Evolutionary conservation across 805 yeast species (phyloP).

Genomic region (Tanozyma kutaoensis): DNA sequence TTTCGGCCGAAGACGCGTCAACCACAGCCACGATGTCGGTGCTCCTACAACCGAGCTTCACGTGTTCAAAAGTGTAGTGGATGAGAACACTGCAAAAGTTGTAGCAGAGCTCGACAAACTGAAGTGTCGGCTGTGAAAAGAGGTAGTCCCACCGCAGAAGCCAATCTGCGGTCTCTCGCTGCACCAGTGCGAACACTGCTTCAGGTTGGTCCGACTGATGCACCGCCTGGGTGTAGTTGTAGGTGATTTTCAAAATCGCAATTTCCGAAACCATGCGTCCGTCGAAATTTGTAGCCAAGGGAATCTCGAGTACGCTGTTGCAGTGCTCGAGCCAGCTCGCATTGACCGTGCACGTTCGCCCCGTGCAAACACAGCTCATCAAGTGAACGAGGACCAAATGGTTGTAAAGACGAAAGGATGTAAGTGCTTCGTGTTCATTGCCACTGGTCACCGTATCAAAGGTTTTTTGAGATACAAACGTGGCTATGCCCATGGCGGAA

Average conservation of each 20-base stretch:
- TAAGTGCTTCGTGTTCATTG: slow-evolving; percentile 36
- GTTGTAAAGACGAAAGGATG: slow-evolving; percentile 56
- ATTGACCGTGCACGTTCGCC: slow-evolving; percentile 51
- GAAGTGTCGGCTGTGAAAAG: slow-evolving; percentile 57
- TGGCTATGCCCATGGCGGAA: slow-evolving; percentile 52
- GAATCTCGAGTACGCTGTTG: slow-evolving; percentile 39
- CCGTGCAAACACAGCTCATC: slow-evolving; percentile 51
- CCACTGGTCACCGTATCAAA: slow-evolving; percentile 24
- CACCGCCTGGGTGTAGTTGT: slow-evolving; percentile 37
- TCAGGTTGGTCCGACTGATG: slow-evolving; percentile 6
- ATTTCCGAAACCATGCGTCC: slow-evolving; percentile 76
- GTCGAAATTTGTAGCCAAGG: slow-evolving; percentile 63
- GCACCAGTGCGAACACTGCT: slow-evolving; percentile 18
- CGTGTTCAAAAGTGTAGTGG: slow-evolving; percentile 22
- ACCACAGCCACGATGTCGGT: too few relatives aligned
- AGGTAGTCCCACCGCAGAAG: slow-evolving; percentile 55
- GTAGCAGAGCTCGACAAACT: slow-evolving; percentile 61
- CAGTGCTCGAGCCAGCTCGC: slow-evolving; percentile 46
- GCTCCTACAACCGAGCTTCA: too few relatives aligned
- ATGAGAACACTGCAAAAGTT: slow-evolving; percentile 47
- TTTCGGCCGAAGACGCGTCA: neutral
- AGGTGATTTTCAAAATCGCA: slow-evolving; percentile 42
- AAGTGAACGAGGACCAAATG: slow-evolving; percentile 57
- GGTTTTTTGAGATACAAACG: slow-evolving; percentile 40
- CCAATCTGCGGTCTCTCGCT: slow-evolving; percentile 46